phyloP scores from a whole-genome alignment of 306 rosid species.

The Parietaria judaica region DNA sequence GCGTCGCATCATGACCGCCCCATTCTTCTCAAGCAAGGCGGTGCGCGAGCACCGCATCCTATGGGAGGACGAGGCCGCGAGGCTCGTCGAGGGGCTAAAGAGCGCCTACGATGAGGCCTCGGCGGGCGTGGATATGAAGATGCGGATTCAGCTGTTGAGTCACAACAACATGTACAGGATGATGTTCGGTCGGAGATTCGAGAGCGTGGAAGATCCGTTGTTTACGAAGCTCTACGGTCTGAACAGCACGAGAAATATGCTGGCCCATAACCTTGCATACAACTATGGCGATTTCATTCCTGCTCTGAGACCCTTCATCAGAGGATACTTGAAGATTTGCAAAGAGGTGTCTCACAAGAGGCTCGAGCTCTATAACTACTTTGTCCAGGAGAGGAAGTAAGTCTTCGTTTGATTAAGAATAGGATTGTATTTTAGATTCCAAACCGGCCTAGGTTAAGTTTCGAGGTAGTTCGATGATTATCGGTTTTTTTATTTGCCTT shows the following conservation, averaged over 20 bases:
- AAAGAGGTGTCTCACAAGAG: slow-evolving; percentile 70
- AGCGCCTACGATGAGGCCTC: slow-evolving; percentile 28
- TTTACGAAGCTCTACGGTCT: slow-evolving; percentile 47
- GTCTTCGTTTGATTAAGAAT: neutral
- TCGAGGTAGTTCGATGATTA: too few species aligned
- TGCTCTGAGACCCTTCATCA: slow-evolving; percentile 67
- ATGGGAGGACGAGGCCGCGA: slow-evolving; percentile 63
- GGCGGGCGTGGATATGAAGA: slow-evolving; percentile 46
- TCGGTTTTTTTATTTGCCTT: too few species aligned
- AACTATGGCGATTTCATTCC: slow-evolving; percentile 26
- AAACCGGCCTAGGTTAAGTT: too few species aligned
- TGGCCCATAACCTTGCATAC: slow-evolving; percentile 86
- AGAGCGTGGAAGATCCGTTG: slow-evolving; percentile 38
- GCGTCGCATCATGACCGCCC: too few species aligned
- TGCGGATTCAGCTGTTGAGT: slow-evolving; percentile 72
- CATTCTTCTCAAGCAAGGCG: slow-evolving; percentile 41
- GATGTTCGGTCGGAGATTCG: slow-evolving; percentile 44
- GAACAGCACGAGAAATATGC: slow-evolving; percentile 68
- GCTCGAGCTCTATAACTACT: slow-evolving; percentile 66
- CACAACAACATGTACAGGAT: slow-evolving; percentile 85
- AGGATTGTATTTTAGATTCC: too few species aligned
- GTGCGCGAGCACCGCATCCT: slow-evolving; percentile 69
- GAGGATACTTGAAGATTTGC: slow-evolving; percentile 69
- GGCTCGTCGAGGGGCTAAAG: slow-evolving; percentile 64
- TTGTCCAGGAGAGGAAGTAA: slow-evolving; percentile 82